A percentile compares a stretch with the other conserved stretches of the same genome.
phyloP scores from a whole-genome alignment of 1,139 yeast species.

The Blastobotrys petasosporus region DNA sequence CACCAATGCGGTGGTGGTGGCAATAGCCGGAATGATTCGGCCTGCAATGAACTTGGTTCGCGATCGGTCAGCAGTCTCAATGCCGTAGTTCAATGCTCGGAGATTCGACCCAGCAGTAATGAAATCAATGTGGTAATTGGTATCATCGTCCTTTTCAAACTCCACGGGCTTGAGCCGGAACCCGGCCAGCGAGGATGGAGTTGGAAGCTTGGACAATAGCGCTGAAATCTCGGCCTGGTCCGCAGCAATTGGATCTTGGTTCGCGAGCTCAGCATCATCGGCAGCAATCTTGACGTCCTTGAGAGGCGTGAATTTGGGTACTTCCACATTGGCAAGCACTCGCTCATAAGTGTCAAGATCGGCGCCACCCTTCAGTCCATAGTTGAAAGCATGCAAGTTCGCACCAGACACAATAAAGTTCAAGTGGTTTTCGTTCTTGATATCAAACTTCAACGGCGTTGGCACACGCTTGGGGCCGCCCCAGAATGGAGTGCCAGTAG shows the following conservation, averaged over 20 bases:
- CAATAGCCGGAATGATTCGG: conserved; percentile 96
- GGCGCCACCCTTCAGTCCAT: conserved; percentile 60
- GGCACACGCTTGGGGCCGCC: conserved; percentile 98
- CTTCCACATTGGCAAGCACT: conserved; percentile 48
- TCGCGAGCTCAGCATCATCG: conserved; percentile 58
- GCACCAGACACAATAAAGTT: conserved; percentile 87
- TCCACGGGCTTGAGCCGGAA: conserved; percentile 81
- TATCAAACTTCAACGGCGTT: conserved; percentile 68
- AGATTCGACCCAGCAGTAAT: conserved; percentile 96
- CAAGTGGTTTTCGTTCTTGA: conserved; percentile 68
- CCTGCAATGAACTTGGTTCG: conserved; percentile 79
- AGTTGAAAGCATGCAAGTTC: conserved; percentile 81
- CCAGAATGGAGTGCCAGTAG: conserved; percentile 94
- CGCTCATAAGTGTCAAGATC: conserved; percentile 39
- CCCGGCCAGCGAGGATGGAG: conserved; percentile 84
- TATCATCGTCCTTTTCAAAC: conserved; percentile 95
- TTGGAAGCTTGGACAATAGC: conserved; percentile 75
- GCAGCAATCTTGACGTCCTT: conserved; percentile 78
- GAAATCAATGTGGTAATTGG: conserved; percentile 93
- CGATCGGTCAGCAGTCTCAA: conserved; percentile 51
- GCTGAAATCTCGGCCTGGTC: conserved; percentile 46
- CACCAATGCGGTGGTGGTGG: conserved; percentile 94
- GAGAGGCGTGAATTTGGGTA: conserved; percentile 68
- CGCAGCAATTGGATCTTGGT: conserved; percentile 67
- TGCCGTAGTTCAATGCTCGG: conserved; percentile 86